Evolutionary conservation across 2,329 filamentous ascomycete species (phyloP), one percentile per base, ranked within the genome.

Genomic region (Aspergillus fischeri): DNA sequence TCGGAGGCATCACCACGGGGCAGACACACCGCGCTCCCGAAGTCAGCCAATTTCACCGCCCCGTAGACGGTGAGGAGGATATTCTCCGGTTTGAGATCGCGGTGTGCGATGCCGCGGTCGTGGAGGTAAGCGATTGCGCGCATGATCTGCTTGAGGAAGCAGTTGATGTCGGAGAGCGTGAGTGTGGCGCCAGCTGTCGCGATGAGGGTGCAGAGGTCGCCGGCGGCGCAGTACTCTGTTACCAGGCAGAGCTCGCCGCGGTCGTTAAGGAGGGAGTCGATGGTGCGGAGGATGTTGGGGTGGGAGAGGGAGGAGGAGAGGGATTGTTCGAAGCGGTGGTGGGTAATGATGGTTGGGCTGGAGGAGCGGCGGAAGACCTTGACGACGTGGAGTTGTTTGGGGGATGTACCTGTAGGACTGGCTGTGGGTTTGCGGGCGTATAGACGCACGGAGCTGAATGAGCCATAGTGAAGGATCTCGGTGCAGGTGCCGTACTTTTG

Each of bases 1-100:
- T 48, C 58, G 52, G 32, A 38, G 32, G 14, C 5, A 7, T 17
- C 14, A 17, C 14, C 5, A 17, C 11, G 29, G 29, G 32, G 11
- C 32, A 64, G 1, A 45, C 56, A 54, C 41, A 53, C 54, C 17
- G 60, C 67, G 25, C 65, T 45, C 93, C 92, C 93, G 70, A 97
- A 97, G 64, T 97, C 93, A 9, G 92, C 92, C 59, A 97, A 92
- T 63, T 95, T 94, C 27, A 95, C 89, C 60, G 92, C 90, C 54
- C 90, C 89, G 2, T 85, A 80, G 1, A 86, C 83, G 61, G 96
- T 84, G 58, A 97, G 89, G 0, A 97, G 81, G 48, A 97, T 94
- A 63, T 97, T 97, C 67, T 97, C 92, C 0, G 93, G 92, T 70
- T 96, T 97, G 65, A 97, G 84, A 68, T 97, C 92, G 50, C 93